Base-by-base conservation (phyloP, 345 rosid species). In the Nephelium lappaceum region DNA sequence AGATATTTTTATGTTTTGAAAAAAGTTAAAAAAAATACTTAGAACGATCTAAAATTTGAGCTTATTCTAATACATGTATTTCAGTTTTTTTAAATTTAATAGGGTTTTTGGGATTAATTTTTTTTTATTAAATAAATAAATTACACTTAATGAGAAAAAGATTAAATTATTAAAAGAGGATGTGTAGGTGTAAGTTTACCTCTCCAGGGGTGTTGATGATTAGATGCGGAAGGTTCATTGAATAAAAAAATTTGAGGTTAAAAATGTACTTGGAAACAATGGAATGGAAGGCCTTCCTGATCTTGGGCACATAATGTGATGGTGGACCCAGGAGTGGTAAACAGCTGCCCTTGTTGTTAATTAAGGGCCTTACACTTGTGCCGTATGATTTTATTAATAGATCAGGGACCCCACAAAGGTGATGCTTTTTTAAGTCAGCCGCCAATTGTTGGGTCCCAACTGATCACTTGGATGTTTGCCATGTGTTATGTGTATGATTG, bases 391-490 rank as follows among this genome's bases (percentile, higher is more conserved):
- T 69, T 51, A n/a, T 6, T 18, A 36, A 72, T 73, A 45, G 36
- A 31, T 31, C 36, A 1, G 3, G 36, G 36, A 31, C 36, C 36
- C n/a, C 69, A 77, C 63, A 1, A 21, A 0, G 0, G 25, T 38
- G n/a, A 1, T 36, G 47, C 65, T 51, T 6, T 78, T 16, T 6
- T 19, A 49, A 23, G n/a, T 12, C 4, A 61, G 81, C 73, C 53
- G 73, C 85, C 76, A 62, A 41, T 47, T 49, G 23, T 15, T 69
- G 81, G 81, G 81, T 77, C 78, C 80, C 75, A 72, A 61, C 18
- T 64, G n/a, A n/a, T n/a, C 78, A 60, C 71, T 61, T n/a, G 73
- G 84, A 42, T 71, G 65, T 38, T 31, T 60, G 80, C 80, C 86
- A 81, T 74, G 72, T 75, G 75, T 47, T 8, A 10, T 39, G 8